Evolutionary conservation across 2,329 filamentous ascomycete genomes (phyloP).

Genomic region (Stagonosporopsis cucurbitacearum): DNA sequence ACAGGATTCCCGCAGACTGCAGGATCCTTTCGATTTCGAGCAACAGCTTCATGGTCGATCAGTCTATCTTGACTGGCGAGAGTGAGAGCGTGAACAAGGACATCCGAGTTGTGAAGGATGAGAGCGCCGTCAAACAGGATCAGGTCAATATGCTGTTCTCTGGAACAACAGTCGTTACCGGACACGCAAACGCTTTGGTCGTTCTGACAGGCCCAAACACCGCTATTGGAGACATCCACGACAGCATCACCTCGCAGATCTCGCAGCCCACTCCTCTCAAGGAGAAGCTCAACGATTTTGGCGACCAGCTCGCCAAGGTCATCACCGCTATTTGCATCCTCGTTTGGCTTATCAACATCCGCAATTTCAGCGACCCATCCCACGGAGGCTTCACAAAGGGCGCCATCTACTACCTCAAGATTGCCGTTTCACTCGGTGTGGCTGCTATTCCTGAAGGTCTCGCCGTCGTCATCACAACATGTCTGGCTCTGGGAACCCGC

Average conservation of each 20-base stretch:
- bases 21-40: conserved; percentile 87
- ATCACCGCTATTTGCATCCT: conserved; percentile 96
- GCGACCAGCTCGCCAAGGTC: conserved; percentile 93
- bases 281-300: conserved; percentile 98
- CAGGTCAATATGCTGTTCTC: conserved; percentile 98
- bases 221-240: conserved; percentile 97
- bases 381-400: conserved; percentile 96
- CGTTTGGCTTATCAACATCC: conserved; percentile 98
- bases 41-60: conserved; percentile 96
- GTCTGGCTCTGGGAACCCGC: conserved; percentile 90
- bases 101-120: conserved; percentile 70
- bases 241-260: conserved; percentile 97
- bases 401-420: conserved; percentile 99
- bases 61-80: conserved; percentile 96
- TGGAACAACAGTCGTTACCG: conserved; percentile 94
- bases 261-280: conserved; percentile 96
- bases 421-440: conserved; percentile 96
- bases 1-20: conserved; percentile 94
- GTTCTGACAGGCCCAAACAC: conserved; percentile 88
- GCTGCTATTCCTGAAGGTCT: conserved; percentile 97
- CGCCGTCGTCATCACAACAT: conserved; percentile 98
- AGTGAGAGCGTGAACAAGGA: conserved; percentile 97
- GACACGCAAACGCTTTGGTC: conserved; percentile 88
- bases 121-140: conserved; percentile 92
- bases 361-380: conserved; percentile 92